These are phyloP conservation scores for Lactifluus volemus DNA, from an alignment of 768 basidiomycete species.

Conservation along the genomic window DNA sequence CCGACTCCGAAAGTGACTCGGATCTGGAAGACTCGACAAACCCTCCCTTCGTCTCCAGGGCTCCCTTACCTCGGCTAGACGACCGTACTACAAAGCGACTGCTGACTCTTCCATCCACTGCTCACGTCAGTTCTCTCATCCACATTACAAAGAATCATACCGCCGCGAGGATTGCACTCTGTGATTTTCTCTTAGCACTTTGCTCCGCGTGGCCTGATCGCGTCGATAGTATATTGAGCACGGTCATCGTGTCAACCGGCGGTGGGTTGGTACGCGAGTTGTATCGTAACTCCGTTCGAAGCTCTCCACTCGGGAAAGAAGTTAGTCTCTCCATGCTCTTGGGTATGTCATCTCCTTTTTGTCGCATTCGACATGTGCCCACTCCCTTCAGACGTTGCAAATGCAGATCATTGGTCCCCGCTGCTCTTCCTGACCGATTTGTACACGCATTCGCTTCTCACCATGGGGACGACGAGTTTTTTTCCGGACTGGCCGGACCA, in stretches of 20 bases:
- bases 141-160: conserved; percentile 33
- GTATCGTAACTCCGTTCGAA: conserved; percentile 58
- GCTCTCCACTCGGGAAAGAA: conserved; percentile 53
- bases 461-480: conserved; percentile 99
- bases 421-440: conserved; percentile 73
- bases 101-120: conserved; percentile 40
- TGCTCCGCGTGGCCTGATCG: conserved; percentile 50
- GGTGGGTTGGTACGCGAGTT: conserved; percentile 66
- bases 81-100: conserved; percentile 55
- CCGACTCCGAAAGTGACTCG: conserved; percentile 21
- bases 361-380: neutral
- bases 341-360: conserved; percentile 28
- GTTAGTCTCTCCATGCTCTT: conserved; percentile 31
- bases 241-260: conserved; percentile 42
- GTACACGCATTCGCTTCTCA: conserved; percentile 76
- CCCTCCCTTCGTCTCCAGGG: conserved; percentile 30
- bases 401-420: conserved; percentile 49
- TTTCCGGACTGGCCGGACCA: conserved; percentile 33
- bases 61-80: conserved; percentile 40
- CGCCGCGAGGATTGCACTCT: conserved; percentile 37
- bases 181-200: conserved; percentile 50
- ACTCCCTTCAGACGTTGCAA: conserved; percentile 33
- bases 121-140: conserved; percentile 52
- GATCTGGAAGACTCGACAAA: conserved; percentile 26
- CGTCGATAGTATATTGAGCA: conserved; percentile 49